Evolutionary conservation across 148 eudicot genomes (phyloP), one percentile per base, ranked within the genome.

Genomic region (Drosera capensis): DNA sequence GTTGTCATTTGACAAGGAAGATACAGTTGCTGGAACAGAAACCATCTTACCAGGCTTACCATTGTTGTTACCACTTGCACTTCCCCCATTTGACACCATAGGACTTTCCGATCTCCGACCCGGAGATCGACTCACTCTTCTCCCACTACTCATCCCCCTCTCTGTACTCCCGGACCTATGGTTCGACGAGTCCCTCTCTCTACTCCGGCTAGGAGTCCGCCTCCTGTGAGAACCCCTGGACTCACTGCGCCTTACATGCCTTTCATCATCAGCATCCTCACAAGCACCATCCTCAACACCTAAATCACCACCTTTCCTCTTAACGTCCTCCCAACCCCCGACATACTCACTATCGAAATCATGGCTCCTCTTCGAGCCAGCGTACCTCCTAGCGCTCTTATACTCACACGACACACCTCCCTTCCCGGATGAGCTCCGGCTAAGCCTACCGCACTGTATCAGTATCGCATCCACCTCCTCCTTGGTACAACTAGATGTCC

Each of bases 401-500:
- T 16, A 28, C 4, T 64, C 69, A 35, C 45, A 31, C 3, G 51
- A 48, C 29, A 44, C 65, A 48, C 43, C 36, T 47, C 71, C 46
- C 57, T 79, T 36, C 64, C 83, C 65, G 14, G 99, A 88, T 2
- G 80, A 75, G 50, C 95, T 83, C 41, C 95, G 68, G 55, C 97
- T 88, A 0, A 88, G 71, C 48, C 94, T 58, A 3, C 97, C 97
- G 42, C 97, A 88, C 25, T 88, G 97, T 5, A 88, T 88, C 49
- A 88, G 40, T 48, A 88, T 88, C 0, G 94, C 92, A 47, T 88
- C 97, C 12, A 88, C 73, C 38, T 88, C 97, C 24, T 88, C 95
- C 23, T 84, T 77, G 1, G 92, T 84, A 24, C 97, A 88, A 46
- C 97, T 88, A 0, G 97, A 88, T 1, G 94, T 80, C 56, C 97